Evolutionary conservation across 805 yeast species (phyloP).

Genomic region (Yarrowia bubula): DNA sequence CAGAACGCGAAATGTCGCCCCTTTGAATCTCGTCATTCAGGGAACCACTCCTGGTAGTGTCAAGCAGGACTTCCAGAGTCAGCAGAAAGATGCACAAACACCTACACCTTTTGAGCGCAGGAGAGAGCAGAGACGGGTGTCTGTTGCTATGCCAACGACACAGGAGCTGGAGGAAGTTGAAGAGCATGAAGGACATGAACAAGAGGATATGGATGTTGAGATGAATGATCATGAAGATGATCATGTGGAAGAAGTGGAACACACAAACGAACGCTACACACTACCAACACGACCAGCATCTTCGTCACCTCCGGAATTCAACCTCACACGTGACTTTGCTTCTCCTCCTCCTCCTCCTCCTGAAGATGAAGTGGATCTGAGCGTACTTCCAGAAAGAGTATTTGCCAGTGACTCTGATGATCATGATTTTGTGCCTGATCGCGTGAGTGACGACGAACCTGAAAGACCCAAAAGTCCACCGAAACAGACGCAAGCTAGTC

Average conservation of each 20-base stretch:
- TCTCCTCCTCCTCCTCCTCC: background rate
- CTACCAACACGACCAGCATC: background rate
- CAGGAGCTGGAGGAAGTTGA: background rate
- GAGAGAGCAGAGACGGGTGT: background rate
- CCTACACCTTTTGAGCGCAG: constrained; percentile 2
- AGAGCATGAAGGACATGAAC: background rate
- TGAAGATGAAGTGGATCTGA: background rate
- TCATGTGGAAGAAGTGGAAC: too few species aligned
- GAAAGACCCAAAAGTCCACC: background rate
- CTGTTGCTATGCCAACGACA: background rate
- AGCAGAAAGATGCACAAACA: background rate
- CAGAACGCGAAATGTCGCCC: constrained; percentile 22
- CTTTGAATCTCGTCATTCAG: constrained; percentile 3
- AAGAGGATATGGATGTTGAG: background rate
- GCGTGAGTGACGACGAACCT: background rate
- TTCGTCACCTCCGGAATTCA: background rate
- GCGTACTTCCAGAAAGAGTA: background rate
- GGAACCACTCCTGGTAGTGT: constrained; percentile 7
- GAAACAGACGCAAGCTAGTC: background rate
- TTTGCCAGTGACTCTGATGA: background rate
- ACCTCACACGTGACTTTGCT: background rate
- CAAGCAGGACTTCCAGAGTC: background rate
- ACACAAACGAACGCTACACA: background rate
- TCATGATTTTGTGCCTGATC: background rate
- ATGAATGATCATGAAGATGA: too few species aligned